Evolutionary conservation across 2,329 filamentous ascomycete species (phyloP).

Genomic region (Diaporthe ilicicola): DNA sequence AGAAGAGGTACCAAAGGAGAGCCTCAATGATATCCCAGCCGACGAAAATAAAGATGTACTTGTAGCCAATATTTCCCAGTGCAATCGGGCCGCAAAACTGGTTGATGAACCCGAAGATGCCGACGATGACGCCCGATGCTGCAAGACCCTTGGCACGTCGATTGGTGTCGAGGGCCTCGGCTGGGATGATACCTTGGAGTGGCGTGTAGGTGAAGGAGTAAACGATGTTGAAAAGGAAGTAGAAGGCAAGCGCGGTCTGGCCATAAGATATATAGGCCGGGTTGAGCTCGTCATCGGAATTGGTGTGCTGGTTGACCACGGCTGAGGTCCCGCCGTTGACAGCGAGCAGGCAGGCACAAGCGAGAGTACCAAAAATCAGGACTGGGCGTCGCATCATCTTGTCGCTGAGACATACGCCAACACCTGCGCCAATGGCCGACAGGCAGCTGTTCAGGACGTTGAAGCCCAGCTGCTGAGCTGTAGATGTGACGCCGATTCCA

Average conservation of each 20-base stretch:
- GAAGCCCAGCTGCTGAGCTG: conserved; percentile 49
- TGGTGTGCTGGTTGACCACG: conserved; percentile 41
- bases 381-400: conserved; percentile 56
- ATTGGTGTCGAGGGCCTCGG: conserved; percentile 57
- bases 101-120: conserved; percentile 57
- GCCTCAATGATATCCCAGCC: conserved; percentile 56
- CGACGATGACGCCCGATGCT: conserved; percentile 54
- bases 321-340: conserved; percentile 55
- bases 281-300: conserved; percentile 43
- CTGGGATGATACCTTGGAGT: conserved; percentile 56
- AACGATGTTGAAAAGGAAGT: conserved; percentile 59
- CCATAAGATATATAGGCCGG: conserved; percentile 43
- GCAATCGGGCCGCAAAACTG: conserved; percentile 57
- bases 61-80: conserved; percentile 51
- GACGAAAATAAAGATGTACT: conserved; percentile 57
- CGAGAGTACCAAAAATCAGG: conserved; percentile 53
- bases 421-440: conserved; percentile 54
- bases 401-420: conserved; percentile 53
- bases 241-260: conserved; percentile 54
- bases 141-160: conserved; percentile 58
- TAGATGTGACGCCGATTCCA: conserved; percentile 47
- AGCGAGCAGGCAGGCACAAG: conserved; percentile 52
- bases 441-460: conserved; percentile 57
- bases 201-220: conserved; percentile 61
- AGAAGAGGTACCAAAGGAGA: conserved; percentile 54